Percentiles rank a stretch among this genome's conserved stretches.
Evolutionary conservation across 2,329 filamentous ascomycete species (phyloP).

Genomic region (Huntiella decipiens): DNA sequence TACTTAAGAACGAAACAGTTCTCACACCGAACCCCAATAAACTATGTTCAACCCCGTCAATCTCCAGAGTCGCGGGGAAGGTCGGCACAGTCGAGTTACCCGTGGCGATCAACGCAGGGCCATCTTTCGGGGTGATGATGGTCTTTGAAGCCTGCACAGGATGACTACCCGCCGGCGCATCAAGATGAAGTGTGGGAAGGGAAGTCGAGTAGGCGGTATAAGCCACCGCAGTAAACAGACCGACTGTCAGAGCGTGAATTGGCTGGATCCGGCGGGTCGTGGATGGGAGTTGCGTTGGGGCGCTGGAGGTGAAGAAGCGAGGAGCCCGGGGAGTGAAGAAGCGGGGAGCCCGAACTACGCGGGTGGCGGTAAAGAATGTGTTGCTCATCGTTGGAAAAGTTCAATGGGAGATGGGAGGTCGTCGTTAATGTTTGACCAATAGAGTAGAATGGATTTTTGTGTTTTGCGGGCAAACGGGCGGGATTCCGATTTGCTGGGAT

Average conservation of each 20-base stretch:
- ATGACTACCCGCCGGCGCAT: constrained; percentile 8
- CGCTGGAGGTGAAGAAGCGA: not conserved
- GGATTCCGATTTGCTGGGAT: no score
- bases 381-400: not conserved
- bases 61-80: constrained; percentile 54
- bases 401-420: no score
- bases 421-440: no score
- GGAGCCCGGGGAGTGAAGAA: constrained; percentile 6
- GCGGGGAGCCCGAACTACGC: constrained; percentile 3
- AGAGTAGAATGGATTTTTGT: no score
- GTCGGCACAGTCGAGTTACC: constrained; percentile 62
- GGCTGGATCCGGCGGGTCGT: not conserved
- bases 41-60: constrained; percentile 56
- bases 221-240: not conserved
- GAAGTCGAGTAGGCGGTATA: not conserved
- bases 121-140: not conserved
- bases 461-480: no score
- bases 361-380: constrained; percentile 5
- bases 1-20: constrained; percentile 71
- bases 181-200: not conserved
- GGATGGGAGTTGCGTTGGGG: not conserved
- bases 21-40: constrained; percentile 74
- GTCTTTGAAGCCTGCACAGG: constrained; percentile 7
- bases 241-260: not conserved
- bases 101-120: constrained; percentile 27